phyloP scores from a whole-genome alignment of 2,329 filamentous ascomycete species.

The Endothia cerciana region DNA sequence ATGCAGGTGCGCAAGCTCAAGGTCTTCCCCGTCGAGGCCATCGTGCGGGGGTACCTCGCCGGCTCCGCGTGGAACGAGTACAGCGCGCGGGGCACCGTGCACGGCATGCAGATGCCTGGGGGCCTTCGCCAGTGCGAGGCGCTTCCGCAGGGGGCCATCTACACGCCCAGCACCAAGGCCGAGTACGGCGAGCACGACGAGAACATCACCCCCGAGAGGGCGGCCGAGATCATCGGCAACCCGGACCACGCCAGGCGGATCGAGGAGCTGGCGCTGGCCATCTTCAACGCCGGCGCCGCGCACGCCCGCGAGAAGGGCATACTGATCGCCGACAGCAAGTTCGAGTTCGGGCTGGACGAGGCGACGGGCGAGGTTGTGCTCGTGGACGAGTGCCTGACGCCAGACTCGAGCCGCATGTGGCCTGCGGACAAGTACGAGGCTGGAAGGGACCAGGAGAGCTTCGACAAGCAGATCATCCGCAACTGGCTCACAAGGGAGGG shows the following conservation, averaged over 20 bases:
- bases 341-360: constrained; percentile 70
- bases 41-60: constrained; percentile 89
- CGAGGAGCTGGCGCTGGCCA: constrained; percentile 64
- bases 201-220: constrained; percentile 77
- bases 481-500: constrained; percentile 79
- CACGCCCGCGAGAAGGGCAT: constrained; percentile 70
- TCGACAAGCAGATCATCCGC: constrained; percentile 84
- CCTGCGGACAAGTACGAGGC: constrained; percentile 71
- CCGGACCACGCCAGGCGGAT: constrained; percentile 63
- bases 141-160: constrained; percentile 67
- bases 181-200: constrained; percentile 78
- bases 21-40: constrained; percentile 79
- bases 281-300: constrained; percentile 66
- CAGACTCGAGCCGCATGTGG: constrained; percentile 88
- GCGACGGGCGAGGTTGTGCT: constrained; percentile 70
- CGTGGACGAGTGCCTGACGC: constrained; percentile 85
- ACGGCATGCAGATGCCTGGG: constrained; percentile 70
- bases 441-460: constrained; percentile 78
- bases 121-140: constrained; percentile 73
- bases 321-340: constrained; percentile 69
- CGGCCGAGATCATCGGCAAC: constrained; percentile 65
- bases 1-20: constrained; percentile 78
- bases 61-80: constrained; percentile 84
- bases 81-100: constrained; percentile 72
- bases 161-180: constrained; percentile 84